Evolutionary conservation across 2,329 filamentous ascomycete species (phyloP).

Genomic region (Hypoxylon sp.): DNA sequence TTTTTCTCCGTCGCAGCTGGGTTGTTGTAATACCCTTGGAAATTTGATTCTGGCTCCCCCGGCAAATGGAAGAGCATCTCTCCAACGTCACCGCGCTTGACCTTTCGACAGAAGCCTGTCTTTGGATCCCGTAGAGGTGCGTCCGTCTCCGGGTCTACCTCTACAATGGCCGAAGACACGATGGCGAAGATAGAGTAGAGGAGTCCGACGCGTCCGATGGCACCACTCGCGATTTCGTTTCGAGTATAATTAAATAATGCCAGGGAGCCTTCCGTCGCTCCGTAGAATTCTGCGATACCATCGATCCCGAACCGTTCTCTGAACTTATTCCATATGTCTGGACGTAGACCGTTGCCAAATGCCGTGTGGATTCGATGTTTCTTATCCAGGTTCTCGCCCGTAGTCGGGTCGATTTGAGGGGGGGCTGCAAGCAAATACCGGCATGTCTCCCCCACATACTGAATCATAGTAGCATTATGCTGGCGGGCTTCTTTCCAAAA

Average conservation of each 20-base stretch:
- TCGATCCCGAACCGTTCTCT: slow-evolving; percentile 83
- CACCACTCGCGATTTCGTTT: slow-evolving; percentile 80
- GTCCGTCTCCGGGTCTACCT: slow-evolving; percentile 79
- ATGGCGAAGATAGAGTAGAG: slow-evolving; percentile 69
- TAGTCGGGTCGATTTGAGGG: slow-evolving; percentile 70
- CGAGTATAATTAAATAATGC: slow-evolving; percentile 79
- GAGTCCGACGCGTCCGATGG: slow-evolving; percentile 79
- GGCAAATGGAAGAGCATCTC: slow-evolving; percentile 82
- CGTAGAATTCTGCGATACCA: slow-evolving; percentile 83
- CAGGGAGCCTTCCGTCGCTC: slow-evolving; percentile 77
- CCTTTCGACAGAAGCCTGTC: slow-evolving; percentile 75
- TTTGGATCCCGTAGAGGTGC: slow-evolving; percentile 73
- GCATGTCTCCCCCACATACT: slow-evolving; percentile 90
- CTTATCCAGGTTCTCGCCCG: slow-evolving; percentile 76
- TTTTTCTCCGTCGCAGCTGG: slow-evolving; percentile 77
- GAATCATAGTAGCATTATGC: slow-evolving; percentile 78
- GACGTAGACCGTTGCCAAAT: slow-evolving; percentile 86
- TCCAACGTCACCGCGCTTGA: slow-evolving; percentile 72
- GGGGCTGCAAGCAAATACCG: slow-evolving; percentile 82
- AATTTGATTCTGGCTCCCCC: slow-evolving; percentile 71
- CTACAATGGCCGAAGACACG: slow-evolving; percentile 68
- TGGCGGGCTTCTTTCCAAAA: slow-evolving; percentile 84
- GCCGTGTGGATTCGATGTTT: slow-evolving; percentile 79
- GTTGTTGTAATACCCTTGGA: slow-evolving; percentile 88
- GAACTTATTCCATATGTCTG: slow-evolving; percentile 87